phyloP scores from a whole-genome alignment of 495 filamentous ascomycete species.

The Daldinia decipiens region DNA sequence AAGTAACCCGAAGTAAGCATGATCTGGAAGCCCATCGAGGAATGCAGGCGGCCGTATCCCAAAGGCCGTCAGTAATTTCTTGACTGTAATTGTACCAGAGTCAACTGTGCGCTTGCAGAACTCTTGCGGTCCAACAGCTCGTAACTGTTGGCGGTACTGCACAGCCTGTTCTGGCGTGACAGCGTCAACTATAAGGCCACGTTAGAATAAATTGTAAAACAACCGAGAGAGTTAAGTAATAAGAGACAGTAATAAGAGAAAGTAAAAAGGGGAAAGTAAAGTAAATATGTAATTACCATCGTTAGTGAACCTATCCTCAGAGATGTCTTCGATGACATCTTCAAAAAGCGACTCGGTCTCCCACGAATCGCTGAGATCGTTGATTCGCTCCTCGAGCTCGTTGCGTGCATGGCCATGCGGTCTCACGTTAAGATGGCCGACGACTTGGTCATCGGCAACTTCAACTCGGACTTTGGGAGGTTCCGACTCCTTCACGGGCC shows the following conservation, averaged over 20 bases:
- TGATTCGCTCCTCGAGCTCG: constrained; percentile 68
- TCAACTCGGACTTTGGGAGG: constrained; percentile 25
- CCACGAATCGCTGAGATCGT: constrained; percentile 71
- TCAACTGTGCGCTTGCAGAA: constrained; percentile 81
- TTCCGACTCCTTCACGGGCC: constrained; percentile 17
- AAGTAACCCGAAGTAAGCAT: constrained; percentile 78
- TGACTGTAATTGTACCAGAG: constrained; percentile 72
- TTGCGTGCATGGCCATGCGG: constrained; percentile 45
- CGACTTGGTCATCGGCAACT: constrained; percentile 44
- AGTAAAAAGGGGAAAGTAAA: background rate
- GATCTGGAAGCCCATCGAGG: constrained; percentile 77
- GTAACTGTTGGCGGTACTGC: constrained; percentile 72
- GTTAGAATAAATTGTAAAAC: constrained; percentile 31
- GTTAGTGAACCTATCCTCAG: constrained; percentile 68
- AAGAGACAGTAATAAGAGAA: background rate
- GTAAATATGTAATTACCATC: constrained; percentile 56
- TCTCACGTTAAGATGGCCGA: constrained; percentile 39
- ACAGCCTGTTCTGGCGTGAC: constrained; percentile 81
- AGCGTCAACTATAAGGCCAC: constrained; percentile 58
- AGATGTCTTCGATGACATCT: constrained; percentile 71
- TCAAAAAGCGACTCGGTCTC: constrained; percentile 75
- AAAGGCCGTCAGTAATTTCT: constrained; percentile 93
- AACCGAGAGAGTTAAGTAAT: background rate
- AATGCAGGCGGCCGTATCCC: constrained; percentile 80
- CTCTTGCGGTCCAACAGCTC: constrained; percentile 75